Evolutionary conservation across 2,329 filamentous ascomycete genomes (phyloP).

Genomic region (Onygena corvina): DNA sequence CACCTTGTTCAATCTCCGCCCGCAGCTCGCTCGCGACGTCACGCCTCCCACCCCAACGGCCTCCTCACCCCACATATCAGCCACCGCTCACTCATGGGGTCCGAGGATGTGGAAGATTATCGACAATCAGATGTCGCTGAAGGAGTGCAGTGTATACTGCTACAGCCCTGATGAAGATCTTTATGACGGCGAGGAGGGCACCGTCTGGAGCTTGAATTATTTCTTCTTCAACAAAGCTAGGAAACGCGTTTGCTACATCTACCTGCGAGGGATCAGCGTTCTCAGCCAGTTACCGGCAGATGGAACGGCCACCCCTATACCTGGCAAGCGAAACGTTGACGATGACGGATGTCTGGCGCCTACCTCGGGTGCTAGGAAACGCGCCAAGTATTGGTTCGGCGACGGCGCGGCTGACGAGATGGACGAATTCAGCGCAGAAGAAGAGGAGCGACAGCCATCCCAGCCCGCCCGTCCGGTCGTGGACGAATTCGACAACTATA

Average conservation of each 20-base stretch:
- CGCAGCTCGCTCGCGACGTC: constrained; percentile 38
- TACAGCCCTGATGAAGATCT: constrained; percentile 84
- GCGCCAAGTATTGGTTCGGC: constrained; percentile 79
- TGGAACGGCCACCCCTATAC: constrained; percentile 32
- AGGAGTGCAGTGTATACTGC: constrained; percentile 78
- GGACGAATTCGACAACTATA: constrained; percentile 33
- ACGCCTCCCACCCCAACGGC: constrained; percentile 32
- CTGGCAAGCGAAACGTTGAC: constrained; percentile 37
- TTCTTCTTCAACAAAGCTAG: constrained; percentile 93
- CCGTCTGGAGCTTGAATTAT: constrained; percentile 91
- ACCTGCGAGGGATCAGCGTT: constrained; percentile 67
- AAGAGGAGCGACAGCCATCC: constrained; percentile 15
- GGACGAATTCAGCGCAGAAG: constrained; percentile 29
- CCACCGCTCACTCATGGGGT: constrained; percentile 59
- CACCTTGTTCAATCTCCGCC: constrained; percentile 74
- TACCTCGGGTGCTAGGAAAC: constrained; percentile 56
- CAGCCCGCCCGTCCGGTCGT: constrained; percentile 22
- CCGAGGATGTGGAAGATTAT: constrained; percentile 85
- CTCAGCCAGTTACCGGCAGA: constrained; percentile 57
- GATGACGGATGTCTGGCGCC: constrained; percentile 38
- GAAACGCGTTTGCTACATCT: constrained; percentile 89
- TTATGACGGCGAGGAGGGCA: constrained; percentile 83
- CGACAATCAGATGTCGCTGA: constrained; percentile 86
- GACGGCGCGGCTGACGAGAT: constrained; percentile 42
- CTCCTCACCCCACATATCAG: constrained; percentile 38